phyloP scores from a whole-genome alignment of 306 rosid species.

The Malus fusca region DNA sequence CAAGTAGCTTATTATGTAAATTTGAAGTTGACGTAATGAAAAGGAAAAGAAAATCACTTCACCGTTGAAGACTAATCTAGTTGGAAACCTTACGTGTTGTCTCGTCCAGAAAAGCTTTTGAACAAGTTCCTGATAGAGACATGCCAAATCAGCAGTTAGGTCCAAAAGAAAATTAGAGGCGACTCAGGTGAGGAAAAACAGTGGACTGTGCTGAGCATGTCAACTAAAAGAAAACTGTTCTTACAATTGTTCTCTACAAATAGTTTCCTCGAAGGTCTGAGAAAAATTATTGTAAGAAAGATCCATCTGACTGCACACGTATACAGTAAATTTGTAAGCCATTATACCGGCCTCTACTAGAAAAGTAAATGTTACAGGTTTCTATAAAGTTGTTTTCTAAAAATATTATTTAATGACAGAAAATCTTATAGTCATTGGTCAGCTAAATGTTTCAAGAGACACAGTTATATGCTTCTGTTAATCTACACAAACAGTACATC shows the following conservation, averaged over 20 bases:
- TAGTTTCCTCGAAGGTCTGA: neutral
- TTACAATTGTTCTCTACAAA: constrained; percentile 7
- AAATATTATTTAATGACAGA: neutral
- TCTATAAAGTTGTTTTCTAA: neutral
- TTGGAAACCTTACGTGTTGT: constrained; percentile 22
- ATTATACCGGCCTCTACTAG: too few species aligned
- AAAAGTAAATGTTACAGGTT: neutral
- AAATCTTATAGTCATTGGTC: too few species aligned
- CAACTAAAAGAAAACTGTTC: neutral
- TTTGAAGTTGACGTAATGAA: neutral
- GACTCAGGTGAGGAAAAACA: too few species aligned
- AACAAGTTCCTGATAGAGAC: constrained; percentile 18
- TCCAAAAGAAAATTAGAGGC: neutral
- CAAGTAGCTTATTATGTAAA: too few species aligned
- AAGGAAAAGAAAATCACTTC: neutral
- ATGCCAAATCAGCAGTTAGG: neutral
- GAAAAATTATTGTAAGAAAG: constrained; percentile 24
- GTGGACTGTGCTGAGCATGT: neutral
- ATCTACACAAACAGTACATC: too few species aligned
- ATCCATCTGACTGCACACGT: neutral
- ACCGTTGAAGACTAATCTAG: neutral
- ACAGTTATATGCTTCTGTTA: too few species aligned
- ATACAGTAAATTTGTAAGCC: neutral
- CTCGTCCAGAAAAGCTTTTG: neutral
- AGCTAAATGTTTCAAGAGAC: too few species aligned